Evolutionary conservation across 2,329 filamentous ascomycete species (phyloP).

Genomic region (Sordariomycetes sp.): DNA sequence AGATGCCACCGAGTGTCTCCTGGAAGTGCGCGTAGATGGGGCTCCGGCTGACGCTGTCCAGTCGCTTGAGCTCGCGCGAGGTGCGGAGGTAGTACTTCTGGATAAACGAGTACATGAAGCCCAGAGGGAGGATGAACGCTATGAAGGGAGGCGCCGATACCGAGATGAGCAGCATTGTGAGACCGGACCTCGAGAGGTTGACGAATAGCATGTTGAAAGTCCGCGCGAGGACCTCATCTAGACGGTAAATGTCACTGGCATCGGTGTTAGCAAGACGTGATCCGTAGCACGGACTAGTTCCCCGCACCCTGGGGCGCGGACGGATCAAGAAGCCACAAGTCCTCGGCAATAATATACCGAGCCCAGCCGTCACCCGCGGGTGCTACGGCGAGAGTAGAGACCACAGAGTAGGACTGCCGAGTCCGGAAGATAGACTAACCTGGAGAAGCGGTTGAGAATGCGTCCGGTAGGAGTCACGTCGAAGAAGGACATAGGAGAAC

Average conservation of each 20-base stretch:
- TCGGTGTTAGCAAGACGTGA: neutral
- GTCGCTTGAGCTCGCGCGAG: constrained; percentile 87
- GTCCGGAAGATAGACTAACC: constrained; percentile 31
- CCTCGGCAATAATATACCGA: neutral
- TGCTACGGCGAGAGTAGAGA: neutral
- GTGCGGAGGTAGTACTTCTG: constrained; percentile 95
- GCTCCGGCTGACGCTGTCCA: constrained; percentile 90
- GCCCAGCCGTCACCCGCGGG: neutral
- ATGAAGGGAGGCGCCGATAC: constrained; percentile 70
- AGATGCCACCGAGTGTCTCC: constrained; percentile 85
- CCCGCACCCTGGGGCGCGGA: neutral
- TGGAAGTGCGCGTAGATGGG: constrained; percentile 98
- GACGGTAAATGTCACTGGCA: constrained; percentile 57
- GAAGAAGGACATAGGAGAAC: constrained; percentile 97
- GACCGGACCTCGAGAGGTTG: constrained; percentile 60
- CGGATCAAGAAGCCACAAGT: neutral
- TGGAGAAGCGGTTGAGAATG: constrained; percentile 93
- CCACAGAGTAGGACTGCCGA: neutral
- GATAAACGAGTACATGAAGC: constrained; percentile 75
- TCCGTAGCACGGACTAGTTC: neutral
- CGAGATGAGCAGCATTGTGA: constrained; percentile 80
- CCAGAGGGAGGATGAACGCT: constrained; percentile 67
- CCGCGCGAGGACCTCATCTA: constrained; percentile 87
- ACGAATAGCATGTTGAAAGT: constrained; percentile 96
- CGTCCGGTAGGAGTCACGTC: constrained; percentile 94